phyloP scores from a whole-genome alignment of 768 basidiomycete species.

The Paxillus rubicundulus region DNA sequence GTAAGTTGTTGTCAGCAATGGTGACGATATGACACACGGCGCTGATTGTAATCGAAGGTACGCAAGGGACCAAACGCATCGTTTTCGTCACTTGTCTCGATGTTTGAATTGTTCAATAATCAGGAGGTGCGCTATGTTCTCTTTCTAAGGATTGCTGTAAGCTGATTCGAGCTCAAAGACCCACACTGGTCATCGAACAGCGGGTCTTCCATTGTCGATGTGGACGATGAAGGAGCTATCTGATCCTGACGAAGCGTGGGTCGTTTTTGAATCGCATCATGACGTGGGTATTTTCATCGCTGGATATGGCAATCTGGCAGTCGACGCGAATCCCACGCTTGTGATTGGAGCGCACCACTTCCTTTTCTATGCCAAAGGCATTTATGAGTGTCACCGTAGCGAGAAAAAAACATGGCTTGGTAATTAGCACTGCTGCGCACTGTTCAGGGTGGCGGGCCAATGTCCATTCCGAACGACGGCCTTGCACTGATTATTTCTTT shows the following conservation, averaged over 20 bases:
- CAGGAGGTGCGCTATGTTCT: slow-evolving; percentile 15
- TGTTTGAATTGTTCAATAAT: slow-evolving; percentile 23
- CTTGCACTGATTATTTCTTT: slow-evolving; percentile 8
- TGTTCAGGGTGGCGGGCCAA: no score
- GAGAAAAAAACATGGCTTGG: background rate
- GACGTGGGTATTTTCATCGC: slow-evolving; percentile 44
- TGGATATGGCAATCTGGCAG: background rate
- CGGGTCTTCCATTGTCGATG: slow-evolving; percentile 39
- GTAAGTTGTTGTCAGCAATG: slow-evolving; percentile 33
- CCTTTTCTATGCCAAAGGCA: slow-evolving; percentile 5
- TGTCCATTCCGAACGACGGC: slow-evolving; percentile 1
- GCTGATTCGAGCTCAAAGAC: slow-evolving; percentile 10
- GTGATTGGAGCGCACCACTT: slow-evolving; percentile 7
- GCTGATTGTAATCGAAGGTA: slow-evolving; percentile 18
- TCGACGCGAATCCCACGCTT: background rate
- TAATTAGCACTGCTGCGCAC: no score
- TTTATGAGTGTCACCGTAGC: slow-evolving; percentile 13
- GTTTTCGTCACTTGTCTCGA: slow-evolving; percentile 24
- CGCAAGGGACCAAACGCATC: slow-evolving; percentile 21
- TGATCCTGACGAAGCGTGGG: slow-evolving; percentile 45
- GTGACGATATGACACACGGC: background rate
- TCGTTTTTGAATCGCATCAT: slow-evolving; percentile 57
- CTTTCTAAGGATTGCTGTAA: background rate
- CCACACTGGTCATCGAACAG: slow-evolving; percentile 8
- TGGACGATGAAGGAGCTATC: slow-evolving; percentile 46